Evolutionary conservation across 768 basidiomycete species (phyloP), one percentile per base, ranked within the genome.

Genomic region (Candolleomyces aberdarensis): DNA sequence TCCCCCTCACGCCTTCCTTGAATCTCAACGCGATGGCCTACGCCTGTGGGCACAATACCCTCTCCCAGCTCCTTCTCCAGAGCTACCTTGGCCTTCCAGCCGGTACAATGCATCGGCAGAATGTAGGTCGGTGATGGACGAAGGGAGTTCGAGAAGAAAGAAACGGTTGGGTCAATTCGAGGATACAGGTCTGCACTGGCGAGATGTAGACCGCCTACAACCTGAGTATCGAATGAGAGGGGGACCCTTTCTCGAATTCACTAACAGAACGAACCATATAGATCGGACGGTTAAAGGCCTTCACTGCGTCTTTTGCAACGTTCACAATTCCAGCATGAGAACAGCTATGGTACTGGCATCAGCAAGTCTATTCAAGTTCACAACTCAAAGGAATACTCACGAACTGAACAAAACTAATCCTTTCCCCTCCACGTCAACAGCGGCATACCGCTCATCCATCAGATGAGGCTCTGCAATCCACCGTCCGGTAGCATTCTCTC

Each of bases 261-360:
- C 15, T 32, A 26, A 15, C 40, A 29, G 41, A 53, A 57, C 69
- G 40, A 56, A 87, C 91, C 88, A 92, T 92, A 68, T 92, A 82
- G 48, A 94, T 77, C 0, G 92, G 92, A 58, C 90, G 76, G 44
- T 77, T 72, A 67, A 93, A 86, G 29, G 70, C 83, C 19, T 72
- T 69, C 6, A 89, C 73, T 0, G 89, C 92, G 66, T 92, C 86
- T 64, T 80, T 86, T 58, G 90, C 76, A 29, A 95, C 92, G 63
- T 94, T 94, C 48, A 91, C 86, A 58, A 94, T 92, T 0, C 92
- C 92, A 3, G 92, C 92, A 73, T 94, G 92, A 6, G 78, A 80
- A 60, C 78, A 80, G 13, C 78, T 80, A 63, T 13, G 15, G 41
- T 15, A 20, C 22, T n/a, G 8, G 1, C 63, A 10, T 61, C 39